phyloP scores from a whole-genome alignment of 2,329 filamentous ascomycete genomes.

The Rutstroemia sydowiana region DNA sequence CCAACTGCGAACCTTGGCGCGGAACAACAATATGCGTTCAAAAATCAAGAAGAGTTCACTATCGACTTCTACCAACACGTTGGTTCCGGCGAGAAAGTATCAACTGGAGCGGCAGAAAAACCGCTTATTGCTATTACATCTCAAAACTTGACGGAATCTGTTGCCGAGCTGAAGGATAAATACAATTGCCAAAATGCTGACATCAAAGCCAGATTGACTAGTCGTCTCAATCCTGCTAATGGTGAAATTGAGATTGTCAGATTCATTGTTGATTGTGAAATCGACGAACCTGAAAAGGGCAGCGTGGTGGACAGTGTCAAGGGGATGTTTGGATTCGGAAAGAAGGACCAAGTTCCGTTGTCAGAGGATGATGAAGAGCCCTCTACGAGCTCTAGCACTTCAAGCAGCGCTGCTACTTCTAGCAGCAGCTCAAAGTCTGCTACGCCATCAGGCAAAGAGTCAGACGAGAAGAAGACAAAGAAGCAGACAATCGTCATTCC shows the following conservation, averaged over 20 bases:
- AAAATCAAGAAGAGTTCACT: conserved; percentile 73
- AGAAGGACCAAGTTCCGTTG: conserved; percentile 69
- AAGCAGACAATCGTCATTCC: conserved; percentile 28
- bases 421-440: conserved; percentile 33
- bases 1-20: conserved; percentile 67
- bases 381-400: conserved; percentile 42
- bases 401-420: conserved; percentile 20
- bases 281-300: conserved; percentile 64
- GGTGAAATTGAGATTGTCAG: conserved; percentile 73
- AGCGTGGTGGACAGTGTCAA: conserved; percentile 90
- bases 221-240: conserved; percentile 64
- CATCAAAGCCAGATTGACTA: conserved; percentile 70
- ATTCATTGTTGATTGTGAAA: conserved; percentile 78
- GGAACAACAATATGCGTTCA: conserved; percentile 78
- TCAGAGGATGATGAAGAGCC: conserved; percentile 51
- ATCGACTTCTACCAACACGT: conserved; percentile 74
- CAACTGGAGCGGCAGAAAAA: conserved; percentile 43
- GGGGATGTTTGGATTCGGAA: conserved; percentile 91
- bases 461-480: conserved; percentile 20
- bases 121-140: conserved; percentile 63
- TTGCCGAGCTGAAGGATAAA: conserved; percentile 70
- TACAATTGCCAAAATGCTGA: conserved; percentile 65
- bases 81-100: conserved; percentile 36
- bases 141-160: conserved; percentile 77
- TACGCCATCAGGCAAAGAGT: conserved; percentile 24